These are phyloP conservation scores for Saccharomyces hybrid DNA, from an alignment of 1,139 yeast genomes.

Conservation along the genomic window DNA sequence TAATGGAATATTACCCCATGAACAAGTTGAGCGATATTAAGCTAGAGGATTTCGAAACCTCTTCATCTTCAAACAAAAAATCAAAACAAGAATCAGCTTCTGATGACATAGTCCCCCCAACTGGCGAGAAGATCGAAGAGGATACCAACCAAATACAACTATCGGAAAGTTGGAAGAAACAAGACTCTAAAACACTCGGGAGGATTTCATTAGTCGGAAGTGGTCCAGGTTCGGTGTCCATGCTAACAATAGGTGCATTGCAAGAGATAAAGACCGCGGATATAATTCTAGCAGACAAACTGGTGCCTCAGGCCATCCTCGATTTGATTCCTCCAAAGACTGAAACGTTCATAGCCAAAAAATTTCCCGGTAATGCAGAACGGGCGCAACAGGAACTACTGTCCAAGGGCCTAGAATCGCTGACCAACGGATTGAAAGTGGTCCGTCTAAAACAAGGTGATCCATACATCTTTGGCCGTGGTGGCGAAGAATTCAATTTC, in stretches of 20 bases:
- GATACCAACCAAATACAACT: background rate
- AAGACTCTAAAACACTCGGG: constrained; percentile 34
- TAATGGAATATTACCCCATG: constrained; percentile 86
- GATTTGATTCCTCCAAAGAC: constrained; percentile 71
- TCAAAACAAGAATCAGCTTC: background rate
- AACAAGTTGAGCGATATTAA: constrained; percentile 42
- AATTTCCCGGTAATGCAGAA: constrained; percentile 96
- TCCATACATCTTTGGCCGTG: constrained; percentile 94
- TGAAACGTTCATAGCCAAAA: constrained; percentile 76
- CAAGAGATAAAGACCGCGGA: constrained; percentile 78
- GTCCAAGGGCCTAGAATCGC: constrained; percentile 56
- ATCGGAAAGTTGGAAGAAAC: background rate
- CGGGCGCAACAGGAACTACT: constrained; percentile 82
- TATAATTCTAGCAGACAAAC: constrained; percentile 77
- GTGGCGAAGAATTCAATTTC: constrained; percentile 81
- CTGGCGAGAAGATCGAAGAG: background rate
- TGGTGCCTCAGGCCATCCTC: constrained; percentile 83
- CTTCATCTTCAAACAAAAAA: constrained; percentile 3
- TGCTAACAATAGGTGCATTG: constrained; percentile 79
- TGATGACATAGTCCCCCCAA: background rate
- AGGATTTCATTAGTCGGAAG: constrained; percentile 77
- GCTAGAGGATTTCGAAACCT: constrained; percentile 19
- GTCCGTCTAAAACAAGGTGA: constrained; percentile 94
- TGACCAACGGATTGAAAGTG: constrained; percentile 62
- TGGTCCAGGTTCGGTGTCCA: constrained; percentile 86